A percentile compares a stretch with the other conserved stretches of the same genome.
Conservation (phyloP, 345 rosid genomes). For the Alliaria petiolata region DNA sequence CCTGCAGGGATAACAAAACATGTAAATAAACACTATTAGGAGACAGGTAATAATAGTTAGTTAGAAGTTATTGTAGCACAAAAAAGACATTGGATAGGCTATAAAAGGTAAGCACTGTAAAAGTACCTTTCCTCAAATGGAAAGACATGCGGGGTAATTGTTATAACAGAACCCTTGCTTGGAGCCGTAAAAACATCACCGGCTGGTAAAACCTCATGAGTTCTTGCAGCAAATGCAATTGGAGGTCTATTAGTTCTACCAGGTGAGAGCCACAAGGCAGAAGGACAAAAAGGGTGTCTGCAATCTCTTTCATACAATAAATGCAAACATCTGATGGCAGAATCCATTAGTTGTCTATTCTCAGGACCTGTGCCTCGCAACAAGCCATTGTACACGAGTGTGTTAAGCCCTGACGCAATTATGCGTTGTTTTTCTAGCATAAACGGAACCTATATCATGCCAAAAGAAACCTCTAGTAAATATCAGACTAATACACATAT, state of each 20-base stretch:
- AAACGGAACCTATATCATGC: slow-evolving; percentile 69
- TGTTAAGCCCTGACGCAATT: slow-evolving; percentile 82
- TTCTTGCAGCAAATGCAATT: slow-evolving; percentile 83
- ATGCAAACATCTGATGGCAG: slow-evolving; percentile 89
- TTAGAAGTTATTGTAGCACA: neutral
- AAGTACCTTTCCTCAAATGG: slow-evolving; percentile 95
- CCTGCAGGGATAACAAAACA: slow-evolving; percentile 44
- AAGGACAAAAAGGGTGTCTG: slow-evolving; percentile 86
- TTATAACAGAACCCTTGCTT: slow-evolving; percentile 66
- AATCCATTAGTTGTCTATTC: slow-evolving; percentile 69
- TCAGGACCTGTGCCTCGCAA: slow-evolving; percentile 42
- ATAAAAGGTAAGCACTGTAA: neutral
- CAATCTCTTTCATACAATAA: slow-evolving; percentile 94
- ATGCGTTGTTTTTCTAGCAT: slow-evolving; percentile 70
- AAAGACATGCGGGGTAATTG: slow-evolving; percentile 77
- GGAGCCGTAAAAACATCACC: slow-evolving; percentile 47
- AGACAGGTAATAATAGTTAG: neutral
- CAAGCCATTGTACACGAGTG: slow-evolving; percentile 80
- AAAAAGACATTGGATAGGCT: neutral
- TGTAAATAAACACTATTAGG: slow-evolving; percentile 28
- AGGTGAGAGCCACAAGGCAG: slow-evolving; percentile 92
- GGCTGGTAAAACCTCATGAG: slow-evolving; percentile 62
- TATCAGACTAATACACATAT: slow-evolving; percentile 4
- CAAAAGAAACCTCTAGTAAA: slow-evolving; percentile 26
- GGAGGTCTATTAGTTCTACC: slow-evolving; percentile 77